Base-by-base conservation (phyloP, 2,329 filamentous ascomycete species). In the Penicillium sp. region DNA sequence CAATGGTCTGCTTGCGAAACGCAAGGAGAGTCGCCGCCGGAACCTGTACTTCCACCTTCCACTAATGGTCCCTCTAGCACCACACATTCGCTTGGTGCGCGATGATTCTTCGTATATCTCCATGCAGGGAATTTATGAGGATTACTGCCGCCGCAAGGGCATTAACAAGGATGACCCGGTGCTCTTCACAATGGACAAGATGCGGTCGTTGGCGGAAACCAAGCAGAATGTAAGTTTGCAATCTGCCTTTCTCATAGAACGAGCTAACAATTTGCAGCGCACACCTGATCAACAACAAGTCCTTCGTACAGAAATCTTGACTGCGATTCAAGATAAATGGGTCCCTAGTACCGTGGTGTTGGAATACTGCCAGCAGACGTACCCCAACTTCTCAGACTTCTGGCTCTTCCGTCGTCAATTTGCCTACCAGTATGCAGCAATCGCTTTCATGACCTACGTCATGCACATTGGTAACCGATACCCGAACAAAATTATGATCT, bases 381-480 rank as follows among this genome's bases (percentile, higher is more conserved):
- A 94, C 76, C 89, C 91, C 30, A 88, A 90, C 60, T 99, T 90
- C 74, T 85, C 89, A 43, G 92, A 97, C 67, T 97, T 97, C 80
- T 99, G 93, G 91, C 84, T 99, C 55, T 99, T 99, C 90, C 89
- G 94, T 56, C 88, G 92, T 56, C 92, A 96, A 63, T 96, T 99
- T 77, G 89, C 91, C 22, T 97, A 97, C 79, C 94, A 99, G 76
- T 87, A 96, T 59, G 93, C 94, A 19, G 86, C 92, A 1, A 83
- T 97, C 61, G 96, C 94, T 1, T 99, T 99, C 78, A 96, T 99
- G 89, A 97, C 94, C 4, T 99, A 97, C 71, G 88, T 97, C 56
- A 88, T 99, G 78, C 93, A 93, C 77, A 97, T 99, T 86, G 91
- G 93, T 71, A 91, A 91, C 72, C 89, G 94, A 30, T 96, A 94